A percentile compares a stretch with the other conserved stretches of the same genome.
phyloP scores from a whole-genome alignment of 106 monocot species.

The Dendrobium chrysotoxum region DNA sequence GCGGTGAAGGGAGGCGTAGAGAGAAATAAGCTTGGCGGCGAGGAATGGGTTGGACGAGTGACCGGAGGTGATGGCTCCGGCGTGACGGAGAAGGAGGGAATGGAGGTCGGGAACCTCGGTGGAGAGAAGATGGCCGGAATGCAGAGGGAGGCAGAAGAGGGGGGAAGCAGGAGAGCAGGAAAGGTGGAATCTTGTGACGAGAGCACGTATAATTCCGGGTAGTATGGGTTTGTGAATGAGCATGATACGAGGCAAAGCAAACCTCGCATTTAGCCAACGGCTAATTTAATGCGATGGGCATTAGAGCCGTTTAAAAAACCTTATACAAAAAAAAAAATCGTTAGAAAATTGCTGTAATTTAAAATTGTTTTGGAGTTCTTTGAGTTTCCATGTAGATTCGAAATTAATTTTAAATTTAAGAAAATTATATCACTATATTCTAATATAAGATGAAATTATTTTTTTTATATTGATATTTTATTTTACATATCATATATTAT shows the following conservation, averaged over 20 bases:
- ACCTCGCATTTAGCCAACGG: too few species aligned
- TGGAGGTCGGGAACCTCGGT: conserved; percentile 12
- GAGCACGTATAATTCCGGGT: neutral
- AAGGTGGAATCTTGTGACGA: neutral
- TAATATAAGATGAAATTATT: too few species aligned
- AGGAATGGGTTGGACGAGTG: conserved; percentile 47
- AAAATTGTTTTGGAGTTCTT: too few species aligned
- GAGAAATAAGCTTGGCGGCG: conserved; percentile 71
- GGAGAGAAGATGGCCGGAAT: conserved; percentile 20
- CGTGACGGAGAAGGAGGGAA: conserved; percentile 42
- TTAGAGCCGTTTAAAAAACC: too few species aligned
- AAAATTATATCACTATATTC: too few species aligned
- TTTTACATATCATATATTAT: too few species aligned
- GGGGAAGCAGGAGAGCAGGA: neutral
- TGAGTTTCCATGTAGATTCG: too few species aligned
- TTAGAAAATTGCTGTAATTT: too few species aligned
- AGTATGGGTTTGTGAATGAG: neutral
- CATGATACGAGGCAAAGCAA: neutral
- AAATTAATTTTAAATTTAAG: too few species aligned
- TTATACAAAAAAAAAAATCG: too few species aligned
- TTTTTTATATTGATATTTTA: too few species aligned
- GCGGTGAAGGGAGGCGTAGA: conserved; percentile 39
- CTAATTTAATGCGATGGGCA: too few species aligned
- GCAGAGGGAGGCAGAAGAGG: neutral
- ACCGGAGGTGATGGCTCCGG: conserved; percentile 58